Evolutionary conservation across 345 rosid species (phyloP).

Genomic region (Bretschneidera sinensis): DNA sequence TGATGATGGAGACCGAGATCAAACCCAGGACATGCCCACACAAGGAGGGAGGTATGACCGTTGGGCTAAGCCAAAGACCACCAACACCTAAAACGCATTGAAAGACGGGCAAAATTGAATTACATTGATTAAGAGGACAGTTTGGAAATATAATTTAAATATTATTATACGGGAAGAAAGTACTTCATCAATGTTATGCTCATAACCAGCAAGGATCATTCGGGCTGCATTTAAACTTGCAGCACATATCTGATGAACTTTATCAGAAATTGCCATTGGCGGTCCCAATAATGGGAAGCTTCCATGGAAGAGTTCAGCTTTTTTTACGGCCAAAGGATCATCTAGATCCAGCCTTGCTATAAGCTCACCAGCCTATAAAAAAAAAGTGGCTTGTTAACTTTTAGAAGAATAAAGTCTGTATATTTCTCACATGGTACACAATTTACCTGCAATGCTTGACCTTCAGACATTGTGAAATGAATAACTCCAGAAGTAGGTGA

Average conservation of each 20-base stretch:
- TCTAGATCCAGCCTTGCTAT: constrained; percentile 94
- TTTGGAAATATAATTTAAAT: background rate
- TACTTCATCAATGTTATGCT: constrained; percentile 83
- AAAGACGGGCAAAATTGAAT: background rate
- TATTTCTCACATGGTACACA: constrained; percentile 1
- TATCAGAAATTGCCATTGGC: constrained; percentile 92
- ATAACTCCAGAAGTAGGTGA: constrained; percentile 95
- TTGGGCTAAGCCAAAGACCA: too few relatives aligned
- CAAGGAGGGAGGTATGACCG: too few relatives aligned
- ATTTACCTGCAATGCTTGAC: constrained; percentile 98
- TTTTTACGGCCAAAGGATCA: constrained; percentile 98
- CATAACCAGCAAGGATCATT: constrained; percentile 98
- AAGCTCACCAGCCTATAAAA: constrained; percentile 95
- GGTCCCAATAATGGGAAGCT: constrained; percentile 84
- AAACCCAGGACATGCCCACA: too few relatives aligned
- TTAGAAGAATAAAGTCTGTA: background rate
- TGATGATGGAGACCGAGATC: too few relatives aligned
- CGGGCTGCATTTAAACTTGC: constrained; percentile 89
- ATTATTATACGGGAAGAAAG: constrained; percentile 8
- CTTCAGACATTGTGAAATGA: constrained; percentile 86
- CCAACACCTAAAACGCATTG: too few relatives aligned
- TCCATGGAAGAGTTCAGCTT: constrained; percentile 95
- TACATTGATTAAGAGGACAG: constrained; percentile 2
- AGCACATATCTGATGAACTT: constrained; percentile 98
- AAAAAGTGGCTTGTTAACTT: constrained; percentile 17